Percentiles rank a stretch among this genome's conserved stretches.
phyloP scores from a whole-genome alignment of 768 basidiomycete genomes.

The Obba rivulosa region DNA sequence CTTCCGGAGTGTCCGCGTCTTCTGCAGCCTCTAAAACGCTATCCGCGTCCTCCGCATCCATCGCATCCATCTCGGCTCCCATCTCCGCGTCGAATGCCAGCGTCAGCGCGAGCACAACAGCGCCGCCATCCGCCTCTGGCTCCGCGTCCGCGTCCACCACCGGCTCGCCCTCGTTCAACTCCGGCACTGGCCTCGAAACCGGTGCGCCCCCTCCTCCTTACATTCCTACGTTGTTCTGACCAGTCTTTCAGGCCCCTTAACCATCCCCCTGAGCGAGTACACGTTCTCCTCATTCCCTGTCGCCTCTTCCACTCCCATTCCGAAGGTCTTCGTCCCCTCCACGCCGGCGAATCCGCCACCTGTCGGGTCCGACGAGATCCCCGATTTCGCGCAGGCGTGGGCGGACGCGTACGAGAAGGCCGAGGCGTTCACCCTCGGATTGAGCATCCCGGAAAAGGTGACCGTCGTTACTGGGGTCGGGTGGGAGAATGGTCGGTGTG shows the following conservation, averaged over 20 bases:
- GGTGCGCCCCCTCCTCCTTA: constrained; percentile 15
- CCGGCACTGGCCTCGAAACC: constrained; percentile 19
- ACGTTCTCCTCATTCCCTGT: constrained; percentile 58
- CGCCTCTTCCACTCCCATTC: constrained; percentile 49
- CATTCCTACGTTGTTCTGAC: not conserved
- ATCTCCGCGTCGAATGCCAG: constrained; percentile 1
- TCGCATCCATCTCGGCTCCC: constrained; percentile 3
- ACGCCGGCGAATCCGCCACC: constrained; percentile 56
- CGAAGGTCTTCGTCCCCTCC: constrained; percentile 47
- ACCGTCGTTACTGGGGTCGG: constrained; percentile 62
- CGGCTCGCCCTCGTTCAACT: constrained; percentile 13
- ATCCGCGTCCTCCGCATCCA: not conserved
- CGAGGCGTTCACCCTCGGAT: constrained; percentile 32
- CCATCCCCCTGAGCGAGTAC: constrained; percentile 34
- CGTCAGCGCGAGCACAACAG: constrained; percentile 1
- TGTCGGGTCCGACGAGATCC: constrained; percentile 36
- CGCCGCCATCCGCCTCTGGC: constrained; percentile 1
- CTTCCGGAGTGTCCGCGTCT: not conserved
- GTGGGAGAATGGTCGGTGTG: constrained; percentile 62
- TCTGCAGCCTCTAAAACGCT: not conserved
- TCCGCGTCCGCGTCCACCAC: constrained; percentile 1
- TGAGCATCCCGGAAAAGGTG: constrained; percentile 60
- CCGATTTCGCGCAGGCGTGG: constrained; percentile 34
- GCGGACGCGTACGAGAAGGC: constrained; percentile 17
- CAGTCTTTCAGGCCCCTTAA: constrained; percentile 17